Conservation (phyloP, 371 early-diverging fungal genomes). For the Apophysomyces elegans region DNA sequence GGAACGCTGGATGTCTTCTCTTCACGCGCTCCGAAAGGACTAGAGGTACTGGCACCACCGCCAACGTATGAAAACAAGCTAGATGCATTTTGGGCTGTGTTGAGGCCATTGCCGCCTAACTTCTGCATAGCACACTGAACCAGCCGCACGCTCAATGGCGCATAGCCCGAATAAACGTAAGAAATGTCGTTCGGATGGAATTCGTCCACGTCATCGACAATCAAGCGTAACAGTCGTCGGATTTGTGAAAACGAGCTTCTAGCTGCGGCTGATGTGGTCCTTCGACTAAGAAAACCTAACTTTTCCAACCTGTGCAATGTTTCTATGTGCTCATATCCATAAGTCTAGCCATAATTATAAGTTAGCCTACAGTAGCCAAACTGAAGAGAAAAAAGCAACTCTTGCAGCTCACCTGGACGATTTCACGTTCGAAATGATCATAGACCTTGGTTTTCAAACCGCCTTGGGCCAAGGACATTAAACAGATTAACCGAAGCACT, state of each 20-base stretch:
- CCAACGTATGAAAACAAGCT: conserved; percentile 44
- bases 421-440: conserved; percentile 82
- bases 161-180: conserved; percentile 95
- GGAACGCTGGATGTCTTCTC: neutral
- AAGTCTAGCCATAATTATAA: conserved; percentile 60
- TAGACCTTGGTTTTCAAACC: conserved; percentile 80
- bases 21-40: conserved; percentile 11
- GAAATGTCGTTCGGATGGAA: conserved; percentile 86
- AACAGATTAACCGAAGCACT: conserved; percentile 81
- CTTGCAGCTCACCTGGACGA: conserved; percentile 66
- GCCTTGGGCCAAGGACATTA: conserved; percentile 82
- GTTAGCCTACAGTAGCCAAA: neutral
- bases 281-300: conserved; percentile 67
- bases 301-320: conserved; percentile 79
- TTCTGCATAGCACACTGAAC: conserved; percentile 82
- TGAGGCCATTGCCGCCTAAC: conserved; percentile 18
- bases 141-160: conserved; percentile 86
- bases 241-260: conserved; percentile 59
- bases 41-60: conserved; percentile 22
- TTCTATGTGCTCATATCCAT: conserved; percentile 87
- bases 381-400: neutral
- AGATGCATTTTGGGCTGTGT: conserved; percentile 34
- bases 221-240: conserved; percentile 74
- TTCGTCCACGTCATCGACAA: conserved; percentile 89
- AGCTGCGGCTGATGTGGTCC: conserved; percentile 45